Evolutionary conservation across 352 stramenopile species (phyloP), one percentile per base, ranked within the genome.

Genomic region (Albugo laibachii): DNA sequence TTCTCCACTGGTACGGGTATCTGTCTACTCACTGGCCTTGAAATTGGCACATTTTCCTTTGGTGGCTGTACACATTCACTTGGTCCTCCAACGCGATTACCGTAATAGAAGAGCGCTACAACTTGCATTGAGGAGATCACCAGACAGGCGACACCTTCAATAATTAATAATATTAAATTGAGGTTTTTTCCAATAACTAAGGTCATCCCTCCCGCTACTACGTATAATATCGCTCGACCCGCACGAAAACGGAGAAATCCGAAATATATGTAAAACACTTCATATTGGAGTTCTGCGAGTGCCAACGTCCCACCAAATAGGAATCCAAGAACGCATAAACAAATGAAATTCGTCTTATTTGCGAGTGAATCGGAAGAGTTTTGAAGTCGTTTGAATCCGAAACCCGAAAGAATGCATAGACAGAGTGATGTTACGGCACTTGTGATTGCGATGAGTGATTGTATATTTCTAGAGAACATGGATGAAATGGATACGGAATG

Each of bases 191-290:
- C 68, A 35, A 80, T 58, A 41, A 78, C 45, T 47, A 61, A 59
- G 13, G 56, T 76, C 66, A 83, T 79, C 55, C 76, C 61, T 47
- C 71, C 74, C 13, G 69, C 65, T 18, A 84, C 50, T 8, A 39
- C 36, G 34, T 82, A 84, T 36, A 84, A 49, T 19, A 64, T 56
- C 2, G 66, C 62, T 10, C 66, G 66, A 37, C 74, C 71, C 34
- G 83, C 35, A 45, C 71, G 74, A 45, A 84, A 86, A 13, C 74
- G 67, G 56, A 86, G 62, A 48, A 84, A 86, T 24, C 74, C 74
- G 36, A 86, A 86, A 56, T 83, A 69, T 55, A 76, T 83, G 63
- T 80, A 84, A 49, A 84, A 86, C 12, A 56, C 42, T 42, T 76
- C 67, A 58, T 56, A 79, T 41, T 69, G 65, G 47, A 57, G 55